Conservation (phyloP, 208 protist genomes). For the Jaenimonas drosophilae region DNA sequence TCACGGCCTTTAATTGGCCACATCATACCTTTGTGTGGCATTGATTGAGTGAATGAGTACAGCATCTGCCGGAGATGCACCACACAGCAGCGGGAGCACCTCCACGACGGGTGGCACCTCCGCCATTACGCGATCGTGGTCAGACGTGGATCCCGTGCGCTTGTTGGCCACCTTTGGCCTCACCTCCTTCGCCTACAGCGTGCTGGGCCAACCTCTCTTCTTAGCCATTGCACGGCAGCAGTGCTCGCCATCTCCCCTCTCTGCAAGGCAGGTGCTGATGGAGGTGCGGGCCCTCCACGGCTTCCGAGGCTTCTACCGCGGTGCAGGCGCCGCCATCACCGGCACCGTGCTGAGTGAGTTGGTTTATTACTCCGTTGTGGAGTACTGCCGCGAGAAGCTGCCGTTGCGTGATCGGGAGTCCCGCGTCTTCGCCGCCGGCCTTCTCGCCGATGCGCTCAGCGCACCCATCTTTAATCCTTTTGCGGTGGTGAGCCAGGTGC, state of each 20-base stretch:
- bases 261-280: slow-evolving; percentile 23
- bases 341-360: slow-evolving; percentile 71
- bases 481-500: slow-evolving; percentile 69
- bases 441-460: slow-evolving; percentile 55
- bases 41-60: too few relatives aligned
- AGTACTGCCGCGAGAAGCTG: slow-evolving; percentile 71
- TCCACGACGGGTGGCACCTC: slow-evolving; percentile 14
- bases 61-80: too few relatives aligned
- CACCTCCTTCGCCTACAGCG: slow-evolving; percentile 58
- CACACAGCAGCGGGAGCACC: too few relatives aligned
- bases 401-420: slow-evolving; percentile 44
- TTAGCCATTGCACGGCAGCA: slow-evolving; percentile 73
- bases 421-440: slow-evolving; percentile 58
- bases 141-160: slow-evolving; percentile 50
- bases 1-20: too few relatives aligned
- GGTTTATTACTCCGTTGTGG: slow-evolving; percentile 61
- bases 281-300: slow-evolving; percentile 39
- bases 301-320: slow-evolving; percentile 49
- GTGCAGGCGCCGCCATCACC: slow-evolving; percentile 38
- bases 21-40: too few relatives aligned
- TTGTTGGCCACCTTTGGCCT: slow-evolving; percentile 53
- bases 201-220: slow-evolving; percentile 61
- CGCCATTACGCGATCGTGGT: slow-evolving; percentile 72
- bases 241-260: slow-evolving; percentile 29
- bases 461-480: slow-evolving; percentile 77